These are phyloP conservation scores for Sporodiniella umbellata DNA, from an alignment of 371 early-diverging fungal species.

Conservation along the genomic window DNA sequence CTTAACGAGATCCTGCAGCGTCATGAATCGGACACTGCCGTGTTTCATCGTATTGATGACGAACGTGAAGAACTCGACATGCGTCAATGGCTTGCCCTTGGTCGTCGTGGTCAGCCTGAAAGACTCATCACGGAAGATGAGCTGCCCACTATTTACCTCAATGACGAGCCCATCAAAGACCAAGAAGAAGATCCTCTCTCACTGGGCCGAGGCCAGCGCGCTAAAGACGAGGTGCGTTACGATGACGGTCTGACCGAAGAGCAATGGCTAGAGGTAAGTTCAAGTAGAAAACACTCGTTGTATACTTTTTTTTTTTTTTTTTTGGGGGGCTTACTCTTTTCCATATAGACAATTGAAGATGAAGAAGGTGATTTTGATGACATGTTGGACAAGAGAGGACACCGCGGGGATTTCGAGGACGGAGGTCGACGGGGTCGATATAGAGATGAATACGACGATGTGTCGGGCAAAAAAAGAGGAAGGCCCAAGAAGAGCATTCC, in stretches of 20 bases:
- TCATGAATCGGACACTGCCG: conserved; percentile 27
- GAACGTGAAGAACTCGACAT: conserved; percentile 29
- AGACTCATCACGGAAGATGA: conserved; percentile 84
- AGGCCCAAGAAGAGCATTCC: conserved; percentile 27
- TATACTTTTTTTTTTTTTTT: no score
- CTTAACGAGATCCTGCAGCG: conserved; percentile 49
- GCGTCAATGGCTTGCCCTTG: conserved; percentile 23
- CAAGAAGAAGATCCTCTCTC: conserved; percentile 40
- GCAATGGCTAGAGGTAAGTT: conserved; percentile 73
- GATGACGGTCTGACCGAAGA: conserved; percentile 94
- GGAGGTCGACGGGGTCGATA: conserved; percentile 20
- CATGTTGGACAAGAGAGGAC: conserved; percentile 36
- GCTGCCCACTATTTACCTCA: conserved; percentile 76
- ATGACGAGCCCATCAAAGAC: conserved; percentile 55
- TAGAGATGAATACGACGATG: conserved; percentile 4
- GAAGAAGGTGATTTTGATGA: conserved; percentile 64
- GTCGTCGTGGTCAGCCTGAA: conserved; percentile 49
- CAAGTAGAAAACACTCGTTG: background rate
- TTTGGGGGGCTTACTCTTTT: background rate
- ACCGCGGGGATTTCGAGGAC: no score
- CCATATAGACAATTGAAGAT: conserved; percentile 53
- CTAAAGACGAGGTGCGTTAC: conserved; percentile 69
- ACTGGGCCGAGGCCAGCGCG: conserved; percentile 65
- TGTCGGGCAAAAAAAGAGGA: conserved; percentile 45
- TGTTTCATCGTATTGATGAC: conserved; percentile 39